Percentiles rank a stretch among this genome's conserved stretches.
phyloP scores from a whole-genome alignment of 305 asterid species.

The Coffea humblotiana region DNA sequence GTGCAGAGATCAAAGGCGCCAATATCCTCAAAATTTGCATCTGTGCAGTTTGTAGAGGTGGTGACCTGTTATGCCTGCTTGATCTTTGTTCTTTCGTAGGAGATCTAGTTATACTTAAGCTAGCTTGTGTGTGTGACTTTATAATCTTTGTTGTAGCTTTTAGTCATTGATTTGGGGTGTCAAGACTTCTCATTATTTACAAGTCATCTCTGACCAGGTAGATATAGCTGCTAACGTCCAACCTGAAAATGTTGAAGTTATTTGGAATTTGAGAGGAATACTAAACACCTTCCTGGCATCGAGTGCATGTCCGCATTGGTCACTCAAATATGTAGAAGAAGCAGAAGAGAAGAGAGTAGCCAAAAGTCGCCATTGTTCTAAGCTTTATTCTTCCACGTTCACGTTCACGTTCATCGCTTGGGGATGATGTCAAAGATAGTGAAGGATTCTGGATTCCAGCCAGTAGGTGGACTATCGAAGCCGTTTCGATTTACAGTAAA shows the following conservation, averaged over 20 bases:
- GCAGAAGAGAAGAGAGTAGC: not conserved
- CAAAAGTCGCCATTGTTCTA: not conserved
- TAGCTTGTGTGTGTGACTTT: not conserved
- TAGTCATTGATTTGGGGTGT: not conserved
- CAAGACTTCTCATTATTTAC: not conserved
- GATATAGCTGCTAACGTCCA: conserved; percentile 78
- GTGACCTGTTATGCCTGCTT: not conserved
- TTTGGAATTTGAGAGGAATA: conserved; percentile 92
- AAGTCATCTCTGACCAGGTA: conserved; percentile 46
- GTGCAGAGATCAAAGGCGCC: not conserved
- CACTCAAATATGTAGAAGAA: conserved; percentile 67
- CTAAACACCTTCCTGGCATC: conserved; percentile 90
- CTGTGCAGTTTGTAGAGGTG: not conserved
- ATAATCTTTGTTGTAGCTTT: not conserved
- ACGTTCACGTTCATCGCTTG: not conserved
- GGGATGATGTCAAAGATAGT: not conserved
- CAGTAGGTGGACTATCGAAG: not conserved
- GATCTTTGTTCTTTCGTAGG: not conserved
- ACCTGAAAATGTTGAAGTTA: conserved; percentile 64
- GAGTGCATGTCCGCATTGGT: conserved; percentile 62
- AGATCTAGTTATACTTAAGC: not conserved
- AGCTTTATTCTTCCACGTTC: not conserved
- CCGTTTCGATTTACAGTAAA: not conserved
- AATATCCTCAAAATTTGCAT: not conserved
- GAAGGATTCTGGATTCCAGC: not conserved